These are phyloP conservation scores for Malus sieversii DNA, from an alignment of 306 rosid species.

Conservation along the genomic window DNA sequence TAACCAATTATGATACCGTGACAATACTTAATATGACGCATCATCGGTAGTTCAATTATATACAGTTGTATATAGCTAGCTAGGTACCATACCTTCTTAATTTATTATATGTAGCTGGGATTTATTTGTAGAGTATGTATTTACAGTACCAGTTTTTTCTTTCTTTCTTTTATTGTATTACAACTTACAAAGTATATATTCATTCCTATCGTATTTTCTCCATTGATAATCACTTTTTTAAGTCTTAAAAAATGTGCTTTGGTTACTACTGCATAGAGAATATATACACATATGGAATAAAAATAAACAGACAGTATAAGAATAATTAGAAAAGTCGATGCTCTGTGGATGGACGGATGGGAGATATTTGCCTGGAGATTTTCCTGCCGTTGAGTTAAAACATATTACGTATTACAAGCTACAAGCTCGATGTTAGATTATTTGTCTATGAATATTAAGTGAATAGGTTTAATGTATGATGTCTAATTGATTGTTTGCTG, in stretches of 20 bases:
- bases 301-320: neutral
- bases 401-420: neutral
- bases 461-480: neutral
- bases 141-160: neutral
- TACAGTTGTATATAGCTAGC: neutral
- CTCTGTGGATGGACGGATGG: neutral
- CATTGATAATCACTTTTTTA: neutral
- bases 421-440: neutral
- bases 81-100: neutral
- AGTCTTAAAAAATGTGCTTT: neutral
- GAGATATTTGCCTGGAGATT: neutral
- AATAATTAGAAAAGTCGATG: neutral
- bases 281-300: neutral
- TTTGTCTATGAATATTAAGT: neutral
- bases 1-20: neutral
- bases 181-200: neutral
- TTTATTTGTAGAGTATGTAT: neutral
- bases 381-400: neutral
- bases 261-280: neutral
- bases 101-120: neutral
- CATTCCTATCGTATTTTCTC: neutral
- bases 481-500: neutral
- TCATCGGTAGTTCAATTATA: neutral
- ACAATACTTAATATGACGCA: neutral
- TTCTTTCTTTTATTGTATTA: neutral